Base-by-base conservation (phyloP, 495 filamentous ascomycete species). In the Penicillium bialowiezense region DNA sequence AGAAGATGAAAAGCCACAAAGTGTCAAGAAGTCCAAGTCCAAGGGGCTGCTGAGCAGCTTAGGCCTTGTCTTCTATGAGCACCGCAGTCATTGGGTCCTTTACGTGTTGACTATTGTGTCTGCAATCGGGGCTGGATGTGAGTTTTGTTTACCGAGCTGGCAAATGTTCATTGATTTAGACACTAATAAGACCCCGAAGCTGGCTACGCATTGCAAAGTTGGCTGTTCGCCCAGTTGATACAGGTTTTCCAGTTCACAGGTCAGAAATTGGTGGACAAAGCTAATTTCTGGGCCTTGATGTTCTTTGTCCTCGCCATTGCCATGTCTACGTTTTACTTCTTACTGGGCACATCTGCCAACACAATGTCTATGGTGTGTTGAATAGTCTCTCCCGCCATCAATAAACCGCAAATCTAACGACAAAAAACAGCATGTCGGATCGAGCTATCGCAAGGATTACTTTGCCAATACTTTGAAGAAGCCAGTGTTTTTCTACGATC, bases 261-360 rank as follows among this genome's bases (percentile, higher is more conserved):
- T 6, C 43, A 64, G 18, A 45, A 62, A 35, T 56, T 70, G 0
- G 41, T 47, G 10, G 31, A 63, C 21, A 52, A 67, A 1, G 76
- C 62, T n/a, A 75, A 74, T 41, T 85, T 86, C 48, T 88, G 82
- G 82, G 75, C 81, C 13, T 54, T 86, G 24, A 85, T 85, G 78
- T 86, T 87, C 57, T 79, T 86, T 39, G 62, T 77, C 10, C 69
- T 86, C 0, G 80, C 79, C 15, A 56, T 77, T 5, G 74, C 68
- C 33, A 70, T 78, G 3, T 73, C 64, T 0, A 44, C 75, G 13
- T 74, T 71, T 47, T 86, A 84, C 50, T 74, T 73, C 41, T 52
- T 68, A 0, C 52, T 87, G 7, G 80, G 79, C 9, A 83, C 61
- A 55, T 65, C 75, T 10, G 71, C 80, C 3, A 80, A 73, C 2